Evolutionary conservation across 2,329 filamentous ascomycete genomes (phyloP), one percentile per base, ranked within the genome.

Genomic region (Parasarocladium wereldwijsianum): DNA sequence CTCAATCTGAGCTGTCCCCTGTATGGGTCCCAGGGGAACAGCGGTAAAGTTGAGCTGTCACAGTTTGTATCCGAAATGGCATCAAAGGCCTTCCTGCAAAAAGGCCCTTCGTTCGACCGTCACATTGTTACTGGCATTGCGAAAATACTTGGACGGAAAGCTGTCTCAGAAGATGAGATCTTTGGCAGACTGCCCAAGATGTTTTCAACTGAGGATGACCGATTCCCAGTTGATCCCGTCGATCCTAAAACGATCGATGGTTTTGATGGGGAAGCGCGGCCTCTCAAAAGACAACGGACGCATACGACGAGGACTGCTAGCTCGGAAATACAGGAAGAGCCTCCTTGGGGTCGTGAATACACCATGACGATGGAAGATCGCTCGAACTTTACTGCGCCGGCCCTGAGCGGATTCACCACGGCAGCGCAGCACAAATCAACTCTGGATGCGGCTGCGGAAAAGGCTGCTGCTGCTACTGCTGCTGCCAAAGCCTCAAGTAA

Each of bases 1-100:
- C 58, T 98, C 2, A 93, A 93, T 43, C 60, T 96, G 32, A 93
- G 84, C 49, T 82, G 73, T 39, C 83, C 86, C 0, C 51, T 76
- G 21, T 75, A 73, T 40, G 76, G 72, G 35, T 71, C 76, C 6
- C 66, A 70, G 33, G 57, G 64, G 15, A 52, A 55, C 32, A 54
- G 58, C 27, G 66, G 75, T 39, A 60, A 72, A 34, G 72, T 76
- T 1, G 70, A 66, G 6, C 49, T 87, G 11, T 90, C 83, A 1
- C 64, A 66, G 1, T 94, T 93, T 42, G 57, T 94, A 13, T 64
- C 70, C 0, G 57, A 64, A 0, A 48, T 56, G 33, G 47, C 49
- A 1, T 41, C 45, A 5, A 43, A 37, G 15, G 44, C 41, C 52
- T 49, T 70, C 67, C 37, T 64, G 19, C 60, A 65, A 16, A 67